phyloP scores from a whole-genome alignment of 495 filamentous ascomycete genomes.

The Daldinia bambusicola region DNA sequence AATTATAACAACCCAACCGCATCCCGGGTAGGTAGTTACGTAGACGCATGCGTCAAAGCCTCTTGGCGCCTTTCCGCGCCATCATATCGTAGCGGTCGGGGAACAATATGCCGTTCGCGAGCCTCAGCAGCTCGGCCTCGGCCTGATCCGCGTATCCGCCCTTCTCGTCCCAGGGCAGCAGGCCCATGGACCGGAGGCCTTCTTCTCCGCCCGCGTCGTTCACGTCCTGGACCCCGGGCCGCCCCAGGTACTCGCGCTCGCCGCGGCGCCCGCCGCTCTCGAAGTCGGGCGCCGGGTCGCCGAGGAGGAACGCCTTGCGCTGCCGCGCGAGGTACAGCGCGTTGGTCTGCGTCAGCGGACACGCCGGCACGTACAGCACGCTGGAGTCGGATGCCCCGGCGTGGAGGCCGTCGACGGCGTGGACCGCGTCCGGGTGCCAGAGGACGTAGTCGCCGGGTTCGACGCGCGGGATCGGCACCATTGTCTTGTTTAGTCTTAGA shows the following conservation, averaged over 20 bases:
- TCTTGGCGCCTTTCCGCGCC: slow-evolving; percentile 24
- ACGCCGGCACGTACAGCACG: slow-evolving; percentile 82
- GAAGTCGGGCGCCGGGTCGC: slow-evolving; percentile 76
- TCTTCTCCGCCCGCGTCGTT: slow-evolving; percentile 56
- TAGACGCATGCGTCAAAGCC: background rate
- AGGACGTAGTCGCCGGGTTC: slow-evolving; percentile 86
- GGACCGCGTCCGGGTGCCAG: slow-evolving; percentile 80
- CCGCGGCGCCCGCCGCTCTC: slow-evolving; percentile 53
- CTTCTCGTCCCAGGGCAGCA: slow-evolving; percentile 54
- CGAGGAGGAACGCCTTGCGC: slow-evolving; percentile 70
- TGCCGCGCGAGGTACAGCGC: slow-evolving; percentile 77
- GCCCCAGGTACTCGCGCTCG: slow-evolving; percentile 62
- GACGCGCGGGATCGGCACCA: slow-evolving; percentile 78
- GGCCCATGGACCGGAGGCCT: slow-evolving; percentile 60
- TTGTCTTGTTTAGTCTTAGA: slow-evolving; percentile 71
- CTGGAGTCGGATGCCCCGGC: slow-evolving; percentile 42
- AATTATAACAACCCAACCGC: background rate
- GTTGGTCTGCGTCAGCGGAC: slow-evolving; percentile 82
- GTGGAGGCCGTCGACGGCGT: slow-evolving; percentile 55
- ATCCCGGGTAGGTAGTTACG: no score
- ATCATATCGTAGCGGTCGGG: slow-evolving; percentile 55
- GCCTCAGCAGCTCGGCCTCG: slow-evolving; percentile 48
- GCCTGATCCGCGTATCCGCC: slow-evolving; percentile 5
- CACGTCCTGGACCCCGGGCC: slow-evolving; percentile 62
- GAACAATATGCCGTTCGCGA: slow-evolving; percentile 59